These are phyloP conservation scores for Aspergillus persii DNA, from an alignment of 2,329 filamentous ascomycete genomes.

Conservation along the genomic window DNA sequence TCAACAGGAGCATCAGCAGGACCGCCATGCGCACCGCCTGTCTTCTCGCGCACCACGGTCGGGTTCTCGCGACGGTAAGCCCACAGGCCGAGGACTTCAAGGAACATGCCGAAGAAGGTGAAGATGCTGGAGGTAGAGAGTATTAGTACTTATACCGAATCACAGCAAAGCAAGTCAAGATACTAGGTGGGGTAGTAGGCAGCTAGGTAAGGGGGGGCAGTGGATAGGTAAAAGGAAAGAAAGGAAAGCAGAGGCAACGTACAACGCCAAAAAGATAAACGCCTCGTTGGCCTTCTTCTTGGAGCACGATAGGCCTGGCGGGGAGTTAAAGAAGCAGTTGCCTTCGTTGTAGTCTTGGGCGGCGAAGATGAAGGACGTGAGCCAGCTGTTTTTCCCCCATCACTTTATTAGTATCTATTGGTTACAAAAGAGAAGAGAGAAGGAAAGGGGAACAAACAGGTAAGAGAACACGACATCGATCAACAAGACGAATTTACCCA, in stretches of 20 bases:
- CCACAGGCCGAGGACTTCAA: slow-evolving; percentile 39
- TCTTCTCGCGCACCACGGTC: slow-evolving; percentile 24
- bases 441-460: slow-evolving; percentile 32
- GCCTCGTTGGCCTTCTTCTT: slow-evolving; percentile 43
- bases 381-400: slow-evolving; percentile 33
- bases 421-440: slow-evolving; percentile 4
- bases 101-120: slow-evolving; percentile 38
- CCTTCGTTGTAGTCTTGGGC: slow-evolving; percentile 44
- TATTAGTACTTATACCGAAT: background rate
- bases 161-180: too few species aligned
- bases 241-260: slow-evolving; percentile 19
- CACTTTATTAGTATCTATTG: background rate
- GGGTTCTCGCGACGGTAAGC: slow-evolving; percentile 26
- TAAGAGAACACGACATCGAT: slow-evolving; percentile 49
- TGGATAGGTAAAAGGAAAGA: background rate
- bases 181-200: background rate
- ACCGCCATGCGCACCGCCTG: slow-evolving; percentile 17
- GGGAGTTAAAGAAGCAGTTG: slow-evolving; percentile 32
- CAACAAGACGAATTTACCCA: slow-evolving; percentile 37
- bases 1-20: slow-evolving; percentile 14
- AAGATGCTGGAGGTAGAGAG: slow-evolving; percentile 35
- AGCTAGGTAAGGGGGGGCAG: too few species aligned
- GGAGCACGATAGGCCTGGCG: slow-evolving; percentile 33
- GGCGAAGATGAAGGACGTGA: slow-evolving; percentile 49
- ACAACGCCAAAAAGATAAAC: slow-evolving; percentile 49